phyloP scores from a whole-genome alignment of 306 rosid genomes.

The Dryas alaskensis region DNA sequence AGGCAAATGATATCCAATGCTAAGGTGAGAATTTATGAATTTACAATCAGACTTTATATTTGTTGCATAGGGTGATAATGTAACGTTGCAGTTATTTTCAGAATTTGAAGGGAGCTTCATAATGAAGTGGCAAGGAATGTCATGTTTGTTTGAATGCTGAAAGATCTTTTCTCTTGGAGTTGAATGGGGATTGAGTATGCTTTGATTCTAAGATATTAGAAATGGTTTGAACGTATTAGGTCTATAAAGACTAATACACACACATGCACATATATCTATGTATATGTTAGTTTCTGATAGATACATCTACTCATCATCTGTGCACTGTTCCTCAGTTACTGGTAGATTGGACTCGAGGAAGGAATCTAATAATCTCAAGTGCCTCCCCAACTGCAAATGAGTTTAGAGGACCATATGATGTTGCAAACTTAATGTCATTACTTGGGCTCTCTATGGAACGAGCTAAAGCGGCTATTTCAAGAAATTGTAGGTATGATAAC shows the following conservation, averaged over 20 bases:
- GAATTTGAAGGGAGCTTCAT: neutral
- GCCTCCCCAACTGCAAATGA: conserved; percentile 69
- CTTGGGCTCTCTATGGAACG: conserved; percentile 69
- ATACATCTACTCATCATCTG: conserved; percentile 15
- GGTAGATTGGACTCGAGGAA: conserved; percentile 89
- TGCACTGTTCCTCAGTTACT: conserved; percentile 46
- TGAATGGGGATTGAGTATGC: neutral
- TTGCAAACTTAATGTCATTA: conserved; percentile 70
- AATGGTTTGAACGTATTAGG: neutral
- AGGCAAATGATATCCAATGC: conserved; percentile 67
- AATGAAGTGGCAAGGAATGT: neutral
- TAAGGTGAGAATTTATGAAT: conserved; percentile 46
- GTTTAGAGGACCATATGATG: conserved; percentile 89
- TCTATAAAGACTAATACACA: neutral
- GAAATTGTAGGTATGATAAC: conserved; percentile 71
- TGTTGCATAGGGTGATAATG: neutral
- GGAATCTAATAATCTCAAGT: conserved; percentile 66
- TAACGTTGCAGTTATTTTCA: neutral
- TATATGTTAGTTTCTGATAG: neutral
- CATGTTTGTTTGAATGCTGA: neutral
- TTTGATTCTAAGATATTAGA: neutral
- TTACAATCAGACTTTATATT: too few relatives aligned
- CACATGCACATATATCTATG: neutral
- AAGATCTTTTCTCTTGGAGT: neutral
- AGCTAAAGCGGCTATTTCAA: conserved; percentile 80